Evolutionary conservation across 2,329 filamentous ascomycete species (phyloP), one percentile per base, ranked within the genome.

Genomic region (Clarireedia monteithiana): DNA sequence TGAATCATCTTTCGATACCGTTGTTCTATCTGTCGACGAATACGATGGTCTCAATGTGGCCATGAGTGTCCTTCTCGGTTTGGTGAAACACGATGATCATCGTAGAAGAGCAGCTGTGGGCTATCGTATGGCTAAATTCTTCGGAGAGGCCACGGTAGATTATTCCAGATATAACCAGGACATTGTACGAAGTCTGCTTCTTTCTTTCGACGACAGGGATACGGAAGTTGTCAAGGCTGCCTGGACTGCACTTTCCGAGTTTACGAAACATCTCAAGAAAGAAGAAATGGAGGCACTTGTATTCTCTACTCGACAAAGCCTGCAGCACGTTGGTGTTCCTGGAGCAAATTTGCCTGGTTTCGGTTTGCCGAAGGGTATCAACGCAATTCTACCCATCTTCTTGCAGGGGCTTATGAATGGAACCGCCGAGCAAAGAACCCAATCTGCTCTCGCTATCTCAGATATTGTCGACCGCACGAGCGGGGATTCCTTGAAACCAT

Each of bases 221-320:
- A 72, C 74, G 59, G 84, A 86, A 23, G 92, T 97, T 4, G 87
- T 97, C 66, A 95, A 95, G 75, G 82, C 89, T 46, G 84, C 92
- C 23, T 97, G 91, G 91, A 79, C 83, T 54, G 92, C 91, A 5
- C 80, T 99, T 58, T 90, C 76, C 64, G 88, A 89, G 57, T 86
- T 99, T 64, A 96, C 91, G 47, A 91, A 91, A 70, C 86, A 84
- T 64, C 80, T 99, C 59, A 86, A 86, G 68, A 99, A 99, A 72
- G 95, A 99, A 69, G 92, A 97, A 73, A 97, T 99, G 94, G 95
- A 99, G 69, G 84, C 87, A 0, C 79, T 99, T 47, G 91, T 96
- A 17, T 76, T 83, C 53, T 94, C 92, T 0, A 96, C 92, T 2
- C 80, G 92, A 58, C 88, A 95, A 71, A 86, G 89, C 1, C 78